Evolutionary conservation across 1,139 yeast genomes (phyloP).

Genomic region (Hansenula anomala): DNA sequence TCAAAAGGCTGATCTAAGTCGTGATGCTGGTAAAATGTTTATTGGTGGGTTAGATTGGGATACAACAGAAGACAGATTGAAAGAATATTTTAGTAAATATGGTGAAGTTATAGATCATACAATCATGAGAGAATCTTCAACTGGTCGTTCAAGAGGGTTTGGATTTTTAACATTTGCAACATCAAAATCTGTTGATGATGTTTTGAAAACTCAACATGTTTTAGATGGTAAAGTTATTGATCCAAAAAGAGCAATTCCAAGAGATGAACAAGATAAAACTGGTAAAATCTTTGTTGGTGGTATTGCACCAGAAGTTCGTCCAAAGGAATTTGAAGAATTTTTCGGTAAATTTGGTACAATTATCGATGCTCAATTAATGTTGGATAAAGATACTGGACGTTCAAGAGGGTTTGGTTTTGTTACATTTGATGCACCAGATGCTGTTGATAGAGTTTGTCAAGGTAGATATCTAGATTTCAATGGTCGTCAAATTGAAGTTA

Average conservation of each 20-base stretch:
- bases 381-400: constrained; percentile 96
- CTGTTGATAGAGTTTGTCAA: constrained; percentile 87
- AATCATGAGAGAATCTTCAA: constrained; percentile 86
- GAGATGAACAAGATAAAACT: constrained; percentile 96
- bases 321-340: constrained; percentile 82
- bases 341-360: constrained; percentile 90
- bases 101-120: constrained; percentile 90
- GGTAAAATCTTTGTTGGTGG: constrained; percentile 99
- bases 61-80: constrained; percentile 82
- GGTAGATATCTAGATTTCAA: constrained; percentile 79
- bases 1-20: constrained; percentile 33
- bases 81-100: constrained; percentile 78
- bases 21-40: constrained; percentile 87
- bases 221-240: constrained; percentile 96
- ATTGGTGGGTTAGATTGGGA: constrained; percentile 99
- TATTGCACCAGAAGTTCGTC: constrained; percentile 92
- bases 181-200: constrained; percentile 80
- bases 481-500: constrained; percentile 92
- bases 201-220: constrained; percentile 81
- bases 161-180: constrained; percentile 90
- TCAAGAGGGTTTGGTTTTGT: constrained; percentile 98
- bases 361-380: constrained; percentile 95
- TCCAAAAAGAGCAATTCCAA: constrained; percentile 96
- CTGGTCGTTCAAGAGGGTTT: constrained; percentile 95
- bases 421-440: constrained; percentile 92